These are phyloP conservation scores for Leccinum longicurvipes DNA, from an alignment of 768 basidiomycete species.

Conservation along the genomic window DNA sequence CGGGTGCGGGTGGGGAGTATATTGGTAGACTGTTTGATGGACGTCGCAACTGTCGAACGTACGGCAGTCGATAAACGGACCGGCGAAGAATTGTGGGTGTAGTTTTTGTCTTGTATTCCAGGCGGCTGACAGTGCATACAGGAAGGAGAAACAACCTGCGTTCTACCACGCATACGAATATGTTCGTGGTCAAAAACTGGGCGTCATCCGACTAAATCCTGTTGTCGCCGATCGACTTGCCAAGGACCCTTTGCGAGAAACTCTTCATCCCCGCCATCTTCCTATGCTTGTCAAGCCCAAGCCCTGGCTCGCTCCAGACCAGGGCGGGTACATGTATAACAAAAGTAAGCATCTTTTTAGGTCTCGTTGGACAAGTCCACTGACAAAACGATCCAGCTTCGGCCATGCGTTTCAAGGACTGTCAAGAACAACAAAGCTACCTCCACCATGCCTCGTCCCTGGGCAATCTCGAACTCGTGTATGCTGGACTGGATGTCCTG, in stretches of 20 bases:
- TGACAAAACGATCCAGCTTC: conserved; percentile 38
- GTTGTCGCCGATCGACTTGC: conserved; percentile 74
- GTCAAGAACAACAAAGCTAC: conserved; percentile 76
- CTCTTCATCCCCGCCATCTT: conserved; percentile 88
- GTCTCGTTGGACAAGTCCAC: neutral
- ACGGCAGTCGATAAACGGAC: conserved; percentile 55
- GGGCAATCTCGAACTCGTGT: conserved; percentile 81
- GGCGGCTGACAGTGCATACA: conserved; percentile 25
- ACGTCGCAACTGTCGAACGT: conserved; percentile 72
- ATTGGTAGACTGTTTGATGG: conserved; percentile 80
- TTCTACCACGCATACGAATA: conserved; percentile 94
- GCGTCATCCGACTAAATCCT: conserved; percentile 84
- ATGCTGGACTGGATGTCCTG: conserved; percentile 85
- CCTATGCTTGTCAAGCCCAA: conserved; percentile 93
- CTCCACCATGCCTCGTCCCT: conserved; percentile 68
- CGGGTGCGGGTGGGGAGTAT: conserved; percentile 79
- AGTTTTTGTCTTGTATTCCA: neutral
- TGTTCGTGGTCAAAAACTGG: conserved; percentile 89
- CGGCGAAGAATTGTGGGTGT: conserved; percentile 56
- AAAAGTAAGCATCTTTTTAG: conserved; percentile 46
- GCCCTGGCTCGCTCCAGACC: conserved; percentile 74
- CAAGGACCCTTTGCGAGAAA: conserved; percentile 63
- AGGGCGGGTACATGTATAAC: conserved; percentile 84
- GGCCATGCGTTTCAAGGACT: conserved; percentile 94
- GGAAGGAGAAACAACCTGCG: conserved; percentile 80